These are phyloP conservation scores for Apophysomyces variabilis DNA, from an alignment of 371 early-diverging fungal genomes.

Conservation along the genomic window DNA sequence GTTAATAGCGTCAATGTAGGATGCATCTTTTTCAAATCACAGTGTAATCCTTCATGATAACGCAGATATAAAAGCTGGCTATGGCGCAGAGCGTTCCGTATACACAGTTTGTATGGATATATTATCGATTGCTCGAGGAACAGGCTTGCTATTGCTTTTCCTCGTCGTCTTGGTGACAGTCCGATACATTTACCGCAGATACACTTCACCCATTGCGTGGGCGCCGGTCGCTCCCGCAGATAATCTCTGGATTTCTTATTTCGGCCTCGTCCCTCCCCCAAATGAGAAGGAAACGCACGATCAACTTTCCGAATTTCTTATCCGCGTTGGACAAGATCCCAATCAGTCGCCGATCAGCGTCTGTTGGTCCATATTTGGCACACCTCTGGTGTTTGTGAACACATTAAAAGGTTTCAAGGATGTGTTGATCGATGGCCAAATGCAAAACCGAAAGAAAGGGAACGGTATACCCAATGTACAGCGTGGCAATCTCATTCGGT, in stretches of 20 bases:
- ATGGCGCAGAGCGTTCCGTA: neutral
- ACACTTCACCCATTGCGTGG: slow-evolving; percentile 29
- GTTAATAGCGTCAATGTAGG: neutral
- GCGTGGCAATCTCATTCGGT: slow-evolving; percentile 44
- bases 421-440: slow-evolving; percentile 49
- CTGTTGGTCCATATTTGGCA: slow-evolving; percentile 46
- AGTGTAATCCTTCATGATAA: neutral
- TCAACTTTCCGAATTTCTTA: slow-evolving; percentile 40
- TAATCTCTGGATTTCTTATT: slow-evolving; percentile 36
- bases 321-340: slow-evolving; percentile 38
- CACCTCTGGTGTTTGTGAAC: slow-evolving; percentile 46
- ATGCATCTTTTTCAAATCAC: neutral
- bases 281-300: slow-evolving; percentile 31
- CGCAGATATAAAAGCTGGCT: neutral
- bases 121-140: neutral
- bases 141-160: neutral
- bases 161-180: neutral
- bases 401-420: slow-evolving; percentile 49
- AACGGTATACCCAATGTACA: slow-evolving; percentile 31
- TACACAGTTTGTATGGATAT: neutral
- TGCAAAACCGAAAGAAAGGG: slow-evolving; percentile 22
- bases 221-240: slow-evolving; percentile 34
- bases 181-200: slow-evolving; percentile 31
- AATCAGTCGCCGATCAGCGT: slow-evolving; percentile 40
- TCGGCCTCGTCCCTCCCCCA: slow-evolving; percentile 52